Base-by-base conservation (phyloP, 352 stramenopile species). In the Globisporangium carolinianum region DNA sequence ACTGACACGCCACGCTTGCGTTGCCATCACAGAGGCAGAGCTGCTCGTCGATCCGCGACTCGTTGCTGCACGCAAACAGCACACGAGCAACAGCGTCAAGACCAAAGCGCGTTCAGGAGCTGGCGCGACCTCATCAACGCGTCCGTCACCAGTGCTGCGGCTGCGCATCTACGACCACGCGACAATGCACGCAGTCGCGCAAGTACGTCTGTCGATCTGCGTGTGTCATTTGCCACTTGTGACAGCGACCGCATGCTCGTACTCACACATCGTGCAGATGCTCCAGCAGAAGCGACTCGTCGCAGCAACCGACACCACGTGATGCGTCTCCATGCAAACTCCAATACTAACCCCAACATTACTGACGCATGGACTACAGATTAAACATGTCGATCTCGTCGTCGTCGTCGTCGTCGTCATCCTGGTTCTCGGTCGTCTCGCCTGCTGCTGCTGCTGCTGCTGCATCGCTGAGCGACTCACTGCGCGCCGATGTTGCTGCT, bases 361-460 rank as follows among this genome's bases (percentile, higher is more conserved):
- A n/a, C 18, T 11, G 6, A 12, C 7, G 43, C 38, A n/a, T 15
- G 15, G 1, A 5, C 41, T 47, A 83, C 36, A 81, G 48, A 47
- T 69, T 80, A 37, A 82, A 83, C 73, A 86, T 80, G 52, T 86
- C 75, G 45, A 86, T 80, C 58, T 86, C 73, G 12, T 81, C 71
- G 1, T 79, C 64, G 1, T 63, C 58, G 2, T 53, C 54, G 10
- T 68, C 56, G 9, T 51, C 63, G 3, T 60, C 43, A 18, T 52
- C 53, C 47, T 64, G 66, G 14, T 61, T 56, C 50, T 57, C 55
- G 5, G 48, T 62, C 15, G 45, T 57, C 46, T 61, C 59, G 14
- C 59, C 59, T 18, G 58, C 46, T 32, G 45, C 35, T 2, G 24
- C n/a, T 43, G 24, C 24, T 32, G 18, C 18, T 24, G 1, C 18